Evolutionary conservation across 2,329 filamentous ascomycete species (phyloP), one percentile per base, ranked within the genome.

Genomic region (Penicillium glabrum): DNA sequence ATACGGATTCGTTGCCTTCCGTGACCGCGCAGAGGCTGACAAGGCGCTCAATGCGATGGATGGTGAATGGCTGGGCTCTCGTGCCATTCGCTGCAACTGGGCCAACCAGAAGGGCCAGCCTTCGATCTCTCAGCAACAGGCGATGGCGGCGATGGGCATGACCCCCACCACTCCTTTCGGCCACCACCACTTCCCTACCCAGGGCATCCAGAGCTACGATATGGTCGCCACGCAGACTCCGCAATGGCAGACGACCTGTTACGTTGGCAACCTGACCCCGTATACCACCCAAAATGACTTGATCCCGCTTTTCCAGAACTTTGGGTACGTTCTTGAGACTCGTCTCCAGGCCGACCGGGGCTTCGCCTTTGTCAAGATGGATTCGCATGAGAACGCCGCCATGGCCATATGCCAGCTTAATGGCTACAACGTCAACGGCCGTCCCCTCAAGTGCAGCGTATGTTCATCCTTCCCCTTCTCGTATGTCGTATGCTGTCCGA

Each of bases 101-200:
- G 95, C 95, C 59, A 99, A 99, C 80, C 95, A 99, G 74, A 99
- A 99, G 82, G 95, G 95, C n/a, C 95, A 99, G 72, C 95, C 95
- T 55, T 98, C 95, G 2, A 97, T 98, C 76, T 92, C 93, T 48
- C 93, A 99, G 79, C 95, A 98, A 79, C 91, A 96, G 77, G 91
- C 92, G 37, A 95, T 99, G 91, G 89, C 89, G 61, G 89, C 92
- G 57, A 96, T 98, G 91, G 95, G 95, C 72, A 93, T 99, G 89
- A 96, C 93, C 26, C 95, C 95, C 5, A 96, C 93, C 29, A 97
- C 93, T 46, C 92, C 93, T 6, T 99, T 93, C 70, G 95, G 93
- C 33, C 93, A 96, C 73, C 95, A 99, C 74, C 93, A 98, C 73
- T 99, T 98, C 81, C 95, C 95, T 9, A 96, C 95, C 37, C 92